Conservation (phyloP, 176 grass and related monocot species). For the Poa annua region DNA sequence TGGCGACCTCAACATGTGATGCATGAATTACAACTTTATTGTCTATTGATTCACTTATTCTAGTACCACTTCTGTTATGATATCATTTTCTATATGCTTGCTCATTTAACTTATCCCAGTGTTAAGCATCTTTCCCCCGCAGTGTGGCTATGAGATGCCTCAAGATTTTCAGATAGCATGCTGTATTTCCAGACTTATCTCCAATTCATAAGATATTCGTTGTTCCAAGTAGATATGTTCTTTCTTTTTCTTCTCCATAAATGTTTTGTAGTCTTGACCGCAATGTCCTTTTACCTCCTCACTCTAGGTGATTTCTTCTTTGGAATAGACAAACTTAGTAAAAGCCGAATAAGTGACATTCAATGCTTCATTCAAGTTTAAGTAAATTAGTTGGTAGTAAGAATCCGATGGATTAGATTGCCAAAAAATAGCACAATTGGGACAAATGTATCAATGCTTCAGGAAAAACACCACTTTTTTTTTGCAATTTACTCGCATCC, state of each 20-base stretch:
- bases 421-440: no score
- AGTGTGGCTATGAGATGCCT: conserved; percentile 20
- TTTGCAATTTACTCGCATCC: no score
- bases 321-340: neutral
- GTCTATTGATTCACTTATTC: conserved; percentile 28
- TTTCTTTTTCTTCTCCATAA: conserved; percentile 41
- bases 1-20: conserved; percentile 15
- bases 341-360: neutral
- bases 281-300: conserved; percentile 16
- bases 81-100: conserved; percentile 44
- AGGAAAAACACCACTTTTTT: no score
- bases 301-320: neutral
- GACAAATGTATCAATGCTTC: no score
- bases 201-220: conserved; percentile 13
- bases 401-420: neutral
- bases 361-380: neutral
- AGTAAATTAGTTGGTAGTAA: neutral
- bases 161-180: neutral
- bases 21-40: conserved; percentile 34
- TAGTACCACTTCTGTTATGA: neutral
- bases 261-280: conserved; percentile 28
- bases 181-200: conserved; percentile 35
- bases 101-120: conserved; percentile 32
- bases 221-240: conserved; percentile 39
- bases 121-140: conserved; percentile 1